These are phyloP conservation scores for Suillus occidentalis DNA, from an alignment of 768 basidiomycete species.

Conservation along the genomic window DNA sequence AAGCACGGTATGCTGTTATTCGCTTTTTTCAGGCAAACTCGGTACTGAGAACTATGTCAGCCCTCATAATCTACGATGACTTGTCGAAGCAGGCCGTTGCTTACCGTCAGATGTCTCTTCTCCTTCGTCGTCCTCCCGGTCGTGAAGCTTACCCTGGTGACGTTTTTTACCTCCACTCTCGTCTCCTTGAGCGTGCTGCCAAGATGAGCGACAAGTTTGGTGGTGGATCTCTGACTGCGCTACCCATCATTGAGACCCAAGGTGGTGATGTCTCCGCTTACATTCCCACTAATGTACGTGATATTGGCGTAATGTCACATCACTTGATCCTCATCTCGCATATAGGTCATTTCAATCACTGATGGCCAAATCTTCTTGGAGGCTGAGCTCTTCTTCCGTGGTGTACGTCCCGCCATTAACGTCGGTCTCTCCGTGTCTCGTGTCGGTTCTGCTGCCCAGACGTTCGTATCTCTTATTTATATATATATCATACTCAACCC, in stretches of 20 bases:
- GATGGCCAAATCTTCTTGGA: conserved; percentile 99
- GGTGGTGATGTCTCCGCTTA: conserved; percentile 99
- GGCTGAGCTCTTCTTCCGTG: conserved; percentile 99
- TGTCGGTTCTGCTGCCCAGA: conserved; percentile 99
- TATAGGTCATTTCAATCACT: conserved; percentile 97
- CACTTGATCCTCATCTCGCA: conserved; percentile 6
- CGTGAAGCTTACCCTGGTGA: conserved; percentile 99
- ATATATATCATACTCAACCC: neutral
- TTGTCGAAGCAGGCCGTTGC: conserved; percentile 99
- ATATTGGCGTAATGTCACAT: neutral
- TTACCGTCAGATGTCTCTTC: conserved; percentile 99
- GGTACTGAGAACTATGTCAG: conserved; percentile 35
- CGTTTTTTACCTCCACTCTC: conserved; percentile 99
- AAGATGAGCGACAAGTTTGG: conserved; percentile 99
- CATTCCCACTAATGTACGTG: conserved; percentile 85
- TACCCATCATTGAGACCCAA: conserved; percentile 99
- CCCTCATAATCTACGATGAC: conserved; percentile 99
- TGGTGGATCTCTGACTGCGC: conserved; percentile 96
- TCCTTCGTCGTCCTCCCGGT: conserved; percentile 99
- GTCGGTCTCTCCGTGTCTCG: conserved; percentile 99
- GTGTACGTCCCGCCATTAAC: conserved; percentile 99
- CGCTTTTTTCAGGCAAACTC: neutral
- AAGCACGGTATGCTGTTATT: conserved; percentile 77
- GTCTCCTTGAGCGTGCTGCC: conserved; percentile 99
- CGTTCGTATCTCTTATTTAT: conserved; percentile 54